These are phyloP conservation scores for Leccinum longicurvipes DNA, from an alignment of 768 basidiomycete species.

Conservation along the genomic window DNA sequence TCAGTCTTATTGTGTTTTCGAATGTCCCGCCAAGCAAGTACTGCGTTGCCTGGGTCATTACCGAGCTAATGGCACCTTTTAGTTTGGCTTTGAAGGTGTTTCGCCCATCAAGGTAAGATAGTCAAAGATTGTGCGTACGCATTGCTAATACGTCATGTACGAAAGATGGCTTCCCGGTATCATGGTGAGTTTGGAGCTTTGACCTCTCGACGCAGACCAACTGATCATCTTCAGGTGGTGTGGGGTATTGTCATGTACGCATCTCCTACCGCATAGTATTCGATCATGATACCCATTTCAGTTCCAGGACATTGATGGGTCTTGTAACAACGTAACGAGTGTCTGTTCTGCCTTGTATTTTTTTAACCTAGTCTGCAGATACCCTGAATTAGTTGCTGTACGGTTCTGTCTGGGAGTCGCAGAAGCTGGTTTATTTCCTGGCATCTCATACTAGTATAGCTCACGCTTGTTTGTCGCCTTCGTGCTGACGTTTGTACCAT, in stretches of 20 bases:
- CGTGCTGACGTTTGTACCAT: background rate
- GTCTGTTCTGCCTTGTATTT: background rate
- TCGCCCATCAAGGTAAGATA: constrained; percentile 56
- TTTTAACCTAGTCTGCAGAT: constrained; percentile 35
- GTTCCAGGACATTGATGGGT: constrained; percentile 58
- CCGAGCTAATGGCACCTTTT: background rate
- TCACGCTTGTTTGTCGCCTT: background rate
- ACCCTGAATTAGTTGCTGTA: constrained; percentile 55
- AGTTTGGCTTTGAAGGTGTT: constrained; percentile 54
- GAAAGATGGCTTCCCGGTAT: constrained; percentile 62
- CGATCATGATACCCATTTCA: background rate
- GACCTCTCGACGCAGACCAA: background rate
- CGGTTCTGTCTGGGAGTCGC: constrained; percentile 60
- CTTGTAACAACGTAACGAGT: constrained; percentile 55
- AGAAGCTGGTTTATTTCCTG: constrained; percentile 72
- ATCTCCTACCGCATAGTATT: background rate
- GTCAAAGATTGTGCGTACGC: background rate
- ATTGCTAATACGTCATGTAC: constrained; percentile 13
- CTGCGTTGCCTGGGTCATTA: background rate
- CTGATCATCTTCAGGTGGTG: constrained; percentile 38
- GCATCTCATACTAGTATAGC: constrained; percentile 67
- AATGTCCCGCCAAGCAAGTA: constrained; percentile 64
- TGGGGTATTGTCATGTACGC: constrained; percentile 66
- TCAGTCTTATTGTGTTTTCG: constrained; percentile 41
- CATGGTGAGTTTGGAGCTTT: constrained; percentile 38